Percentiles rank a stretch among this genome's conserved stretches.
Conservation (phyloP, 2,329 filamentous ascomycete species). For the Sclerotinia minor region DNA sequence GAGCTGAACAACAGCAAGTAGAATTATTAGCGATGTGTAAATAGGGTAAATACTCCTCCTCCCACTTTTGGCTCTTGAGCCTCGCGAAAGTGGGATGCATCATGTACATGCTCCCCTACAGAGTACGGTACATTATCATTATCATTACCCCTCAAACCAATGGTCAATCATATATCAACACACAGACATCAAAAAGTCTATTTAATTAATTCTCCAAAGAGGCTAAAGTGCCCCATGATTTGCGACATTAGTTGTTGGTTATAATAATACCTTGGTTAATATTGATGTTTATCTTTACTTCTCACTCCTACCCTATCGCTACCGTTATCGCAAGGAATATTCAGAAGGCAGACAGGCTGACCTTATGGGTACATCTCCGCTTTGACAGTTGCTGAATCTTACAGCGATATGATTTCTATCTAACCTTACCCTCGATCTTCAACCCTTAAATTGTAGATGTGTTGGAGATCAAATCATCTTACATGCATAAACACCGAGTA, state of each 20-base stretch:
- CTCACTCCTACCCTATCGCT: no score
- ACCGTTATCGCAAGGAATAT: background rate
- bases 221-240: background rate
- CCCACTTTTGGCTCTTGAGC: background rate
- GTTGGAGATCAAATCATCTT: background rate
- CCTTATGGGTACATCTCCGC: background rate
- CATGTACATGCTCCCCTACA: background rate
- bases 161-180: slow-evolving; percentile 8
- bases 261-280: background rate
- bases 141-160: background rate
- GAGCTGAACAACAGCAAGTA: no score
- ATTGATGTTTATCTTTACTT: background rate
- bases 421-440: no score
- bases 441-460: no score
- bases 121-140: background rate
- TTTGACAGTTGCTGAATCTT: background rate
- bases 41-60: background rate
- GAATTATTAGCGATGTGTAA: no score
- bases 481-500: slow-evolving; percentile 6
- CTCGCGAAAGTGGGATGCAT: slow-evolving; percentile 14
- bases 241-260: background rate
- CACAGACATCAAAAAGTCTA: background rate
- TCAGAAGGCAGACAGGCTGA: background rate
- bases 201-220: background rate
- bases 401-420: no score